Evolutionary conservation across 768 basidiomycete species (phyloP), one percentile per base, ranked within the genome.

Genomic region (Xanthoconium stramineum): DNA sequence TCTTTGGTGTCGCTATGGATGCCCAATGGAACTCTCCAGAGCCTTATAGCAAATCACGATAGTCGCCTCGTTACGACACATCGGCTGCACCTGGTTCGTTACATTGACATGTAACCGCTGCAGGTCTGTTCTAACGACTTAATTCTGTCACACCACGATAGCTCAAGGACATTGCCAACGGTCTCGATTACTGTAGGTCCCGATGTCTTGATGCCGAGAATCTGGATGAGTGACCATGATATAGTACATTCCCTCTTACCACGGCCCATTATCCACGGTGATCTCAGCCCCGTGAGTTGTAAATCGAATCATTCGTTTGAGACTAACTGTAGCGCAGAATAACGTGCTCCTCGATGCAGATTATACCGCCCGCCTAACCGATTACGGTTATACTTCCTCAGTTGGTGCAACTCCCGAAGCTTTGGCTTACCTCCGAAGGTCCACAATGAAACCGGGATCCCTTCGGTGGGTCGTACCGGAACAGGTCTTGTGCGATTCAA

Each of bases 391-490:
- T 42, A 66, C 69, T 29, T 75, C 77, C 0, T 10, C 48, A 7
- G 13, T 59, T 8, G 57, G 40, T 6, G 35, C 32, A 19, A 52
- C 28, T 6, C 30, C 50, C 0, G 55, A 57, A 29, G 51, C 29
- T 3, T 30, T 40, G 12, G 29, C 24, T 9, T 46, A 40, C 24
- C 56, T 57, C 19, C 47, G 53, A 28, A 46, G 20, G 52, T 61
- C 42, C 65, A 75, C 47, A 67, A 69, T 14, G 76, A 75, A 19
- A 17, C 36, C 61, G 3, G 52, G 39, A 2, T 73, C 76, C n/a
- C 67, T 78, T 19, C 71, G 79, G 1, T 80, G 78, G 77, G 73
- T 75, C 6, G 77, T 77, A 47, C 66, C 76, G 0, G 61, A 72
- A 17, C 65, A 43, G 28, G 38, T 78, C 2, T 28, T 20, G 17